Base-by-base conservation (phyloP, 2,329 filamentous ascomycete species). In the Cladosporium austrohemisphaericum region DNA sequence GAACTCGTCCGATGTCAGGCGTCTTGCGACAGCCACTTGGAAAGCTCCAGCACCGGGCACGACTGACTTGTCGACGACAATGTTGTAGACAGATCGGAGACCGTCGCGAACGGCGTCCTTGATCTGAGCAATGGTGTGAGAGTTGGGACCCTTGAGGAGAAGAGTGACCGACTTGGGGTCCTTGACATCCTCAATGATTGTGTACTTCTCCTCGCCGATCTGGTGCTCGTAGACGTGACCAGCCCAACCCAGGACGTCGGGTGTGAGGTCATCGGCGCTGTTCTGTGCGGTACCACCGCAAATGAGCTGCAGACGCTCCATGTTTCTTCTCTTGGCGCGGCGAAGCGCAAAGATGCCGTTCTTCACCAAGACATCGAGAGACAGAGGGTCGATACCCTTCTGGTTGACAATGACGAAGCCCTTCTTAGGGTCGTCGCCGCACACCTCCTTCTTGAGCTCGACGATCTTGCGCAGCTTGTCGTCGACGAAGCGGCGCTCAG, bases 331-430 rank as follows among this genome's bases (percentile, higher is more conserved):
- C 85, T 98, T 98, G 32, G 93, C 93, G 68, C 93, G 81, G 63
- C 93, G 84, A 55, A 98, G 81, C 46, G 93, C 93, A 57, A 97
- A 82, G 62, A 98, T 98, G 59, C 91, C 91, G 68, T 98, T 97
- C 83, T 98, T 98, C 57, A 93, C 91, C 51, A 98, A 76, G 10
- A 98, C 90, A 63, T 98, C 93, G 58, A 98, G 79, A 47, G 91
- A 96, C 54, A 98, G 77, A 18, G 93, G 93, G 68, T 98, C 93
- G 60, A 98, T 98, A 55, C 93, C 93, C 79, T 98, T 98, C 73
- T 98, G 93, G 77, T 98, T 98, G 72, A 98, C 88, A 64, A 98
- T 85, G 57, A 97, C 93, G 67, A 98, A 98, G 63, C 86, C 85
- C 79, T 97, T 96, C 74, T 88, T 93, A 7, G 85, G 83, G 63